Percentiles rank a stretch among this genome's conserved stretches.
Conservation (phyloP, 2,329 filamentous ascomycete genomes). For the Talaromyces pinophilus region DNA sequence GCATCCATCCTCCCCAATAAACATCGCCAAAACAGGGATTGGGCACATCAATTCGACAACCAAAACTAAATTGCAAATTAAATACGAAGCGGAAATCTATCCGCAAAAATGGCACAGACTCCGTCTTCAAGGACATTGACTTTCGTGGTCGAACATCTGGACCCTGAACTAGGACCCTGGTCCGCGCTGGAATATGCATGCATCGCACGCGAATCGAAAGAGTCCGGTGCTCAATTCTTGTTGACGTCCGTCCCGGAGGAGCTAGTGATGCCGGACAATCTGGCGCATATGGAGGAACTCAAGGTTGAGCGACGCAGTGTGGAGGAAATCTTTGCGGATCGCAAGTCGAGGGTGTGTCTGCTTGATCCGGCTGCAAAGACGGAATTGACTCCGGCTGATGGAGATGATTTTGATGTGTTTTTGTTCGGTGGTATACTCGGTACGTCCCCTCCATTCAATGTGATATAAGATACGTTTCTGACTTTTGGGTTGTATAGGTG, state of each 20-base stretch:
- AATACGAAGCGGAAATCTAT: background rate
- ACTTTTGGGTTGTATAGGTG: conserved; percentile 57
- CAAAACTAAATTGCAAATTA: background rate
- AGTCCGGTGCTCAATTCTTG: conserved; percentile 68
- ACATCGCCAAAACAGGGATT: background rate
- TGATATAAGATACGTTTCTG: conserved; percentile 9
- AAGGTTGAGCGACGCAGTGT: conserved; percentile 74
- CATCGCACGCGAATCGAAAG: conserved; percentile 78
- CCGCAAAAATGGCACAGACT: conserved; percentile 30
- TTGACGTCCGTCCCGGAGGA: conserved; percentile 75
- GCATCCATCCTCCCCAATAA: background rate
- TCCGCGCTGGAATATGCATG: conserved; percentile 88
- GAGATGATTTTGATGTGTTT: conserved; percentile 81
- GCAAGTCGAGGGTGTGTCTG: conserved; percentile 78
- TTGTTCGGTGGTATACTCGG: conserved; percentile 95
- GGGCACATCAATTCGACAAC: background rate
- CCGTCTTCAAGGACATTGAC: conserved; percentile 57
- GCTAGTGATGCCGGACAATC: conserved; percentile 61
- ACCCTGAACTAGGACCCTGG: conserved; percentile 91
- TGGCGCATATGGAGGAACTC: conserved; percentile 64
- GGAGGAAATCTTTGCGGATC: conserved; percentile 73
- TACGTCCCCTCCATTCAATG: conserved; percentile 44
- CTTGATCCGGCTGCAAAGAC: conserved; percentile 81
- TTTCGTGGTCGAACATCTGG: conserved; percentile 95
- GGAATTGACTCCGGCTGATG: conserved; percentile 83